Base-by-base conservation (phyloP, 352 stramenopile species). In the Phytopythium montanum region DNA sequence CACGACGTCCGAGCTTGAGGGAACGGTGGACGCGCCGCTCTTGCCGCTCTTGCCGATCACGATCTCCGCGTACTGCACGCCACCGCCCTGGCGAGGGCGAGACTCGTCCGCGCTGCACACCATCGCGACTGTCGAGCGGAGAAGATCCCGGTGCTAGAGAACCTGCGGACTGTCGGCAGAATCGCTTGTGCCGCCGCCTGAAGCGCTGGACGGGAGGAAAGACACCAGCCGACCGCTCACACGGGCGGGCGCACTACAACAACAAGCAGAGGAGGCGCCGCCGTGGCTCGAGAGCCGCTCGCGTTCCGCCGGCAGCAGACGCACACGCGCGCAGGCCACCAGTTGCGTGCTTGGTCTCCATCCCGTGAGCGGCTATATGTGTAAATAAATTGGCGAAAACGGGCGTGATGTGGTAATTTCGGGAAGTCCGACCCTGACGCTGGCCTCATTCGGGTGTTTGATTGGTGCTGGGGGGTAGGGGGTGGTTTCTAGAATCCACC, bases 31-130 rank as follows among this genome's bases (percentile, higher is more conserved):
- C 44, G 54, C 60, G 53, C 56, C 56, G 53, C 41, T 54, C 54
- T 72, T 70, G 26, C 81, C 76, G 49, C n/a, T n/a, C n/a, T n/a
- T n/a, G n/a, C 71, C 65, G 41, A 90, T 67, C 42, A 69, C 66
- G 42, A 88, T 80, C 67, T 90, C 76, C 18, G 81, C 75, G 62
- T 87, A 88, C 57, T 85, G 72, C 54, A 76, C 65, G 34, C 50
- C n/a, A n/a, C n/a, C 53, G 51, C 44, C 44, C 44, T 64, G 41
- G 59, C 33, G n/a, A 57, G 55, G 46, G 18, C 13, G 41, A 9
- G 41, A 48, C 21, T 69, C 59, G 54, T 74, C 64, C 52, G 70
- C 70, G 66, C 72, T 84, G 69, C 68, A 80, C 48, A 75, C 70
- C 72, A 83, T 86, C 25, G 13, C 36, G 36, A 29, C 28, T 12